phyloP scores from a whole-genome alignment of 352 stramenopile species.

The Pythium monospermum region DNA sequence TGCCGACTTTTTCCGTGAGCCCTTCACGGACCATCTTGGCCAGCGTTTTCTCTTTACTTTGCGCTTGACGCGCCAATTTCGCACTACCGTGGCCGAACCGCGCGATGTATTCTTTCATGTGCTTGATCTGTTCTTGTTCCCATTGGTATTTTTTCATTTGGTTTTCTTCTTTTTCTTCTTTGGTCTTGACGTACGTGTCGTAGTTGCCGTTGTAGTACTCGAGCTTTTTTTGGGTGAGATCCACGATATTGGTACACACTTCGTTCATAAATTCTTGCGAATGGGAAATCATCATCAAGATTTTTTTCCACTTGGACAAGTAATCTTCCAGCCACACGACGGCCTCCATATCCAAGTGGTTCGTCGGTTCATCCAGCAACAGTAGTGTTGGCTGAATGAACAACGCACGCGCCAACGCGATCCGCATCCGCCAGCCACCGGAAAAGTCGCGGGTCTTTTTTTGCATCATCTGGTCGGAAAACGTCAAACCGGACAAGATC shows the following conservation, averaged over 20 bases:
- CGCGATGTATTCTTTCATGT: slow-evolving; percentile 99
- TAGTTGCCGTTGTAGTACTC: slow-evolving; percentile 98
- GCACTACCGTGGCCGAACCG: slow-evolving; percentile 97
- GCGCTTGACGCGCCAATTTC: slow-evolving; percentile 96
- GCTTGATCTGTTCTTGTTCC: slow-evolving; percentile 97
- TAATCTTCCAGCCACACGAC: slow-evolving; percentile 99
- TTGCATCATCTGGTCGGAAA: slow-evolving; percentile 93
- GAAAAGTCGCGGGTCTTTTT: slow-evolving; percentile 93
- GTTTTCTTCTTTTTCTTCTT: slow-evolving; percentile 96
- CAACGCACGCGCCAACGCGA: slow-evolving; percentile 94
- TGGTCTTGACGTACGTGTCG: slow-evolving; percentile 96
- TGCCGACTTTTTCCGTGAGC: slow-evolving; percentile 92
- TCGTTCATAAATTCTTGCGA: slow-evolving; percentile 99
- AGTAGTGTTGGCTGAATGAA: slow-evolving; percentile 96
- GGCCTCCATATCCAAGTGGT: slow-evolving; percentile 96
- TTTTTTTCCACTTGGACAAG: slow-evolving; percentile 95
- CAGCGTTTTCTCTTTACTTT: slow-evolving; percentile 98
- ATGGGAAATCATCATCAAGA: slow-evolving; percentile 96
- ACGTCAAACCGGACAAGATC: slow-evolving; percentile 96
- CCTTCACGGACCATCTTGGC: slow-evolving; percentile 97
- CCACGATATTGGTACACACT: slow-evolving; percentile 98
- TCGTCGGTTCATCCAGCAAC: slow-evolving; percentile 95
- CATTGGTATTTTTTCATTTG: slow-evolving; percentile 98
- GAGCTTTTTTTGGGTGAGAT: slow-evolving; percentile 94
- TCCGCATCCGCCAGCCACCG: slow-evolving; percentile 96